Percentiles rank a stretch among this genome's conserved stretches.
phyloP scores from a whole-genome alignment of 805 yeast genomes.

The Suhomyces faveliae region DNA sequence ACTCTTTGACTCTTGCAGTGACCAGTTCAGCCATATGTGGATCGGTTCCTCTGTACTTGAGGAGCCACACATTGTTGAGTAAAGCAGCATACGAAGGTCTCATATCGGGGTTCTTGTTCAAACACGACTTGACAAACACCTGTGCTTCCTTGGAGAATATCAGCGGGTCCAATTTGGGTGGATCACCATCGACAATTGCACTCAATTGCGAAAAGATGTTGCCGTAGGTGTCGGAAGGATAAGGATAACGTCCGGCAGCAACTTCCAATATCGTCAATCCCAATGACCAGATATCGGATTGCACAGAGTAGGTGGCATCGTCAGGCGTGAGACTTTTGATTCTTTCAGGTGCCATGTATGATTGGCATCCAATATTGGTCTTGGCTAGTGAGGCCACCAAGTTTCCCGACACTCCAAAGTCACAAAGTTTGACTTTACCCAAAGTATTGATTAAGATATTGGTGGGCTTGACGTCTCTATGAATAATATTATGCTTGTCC shows the following conservation, averaged over 20 bases:
- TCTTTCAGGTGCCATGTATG: conserved; percentile 98
- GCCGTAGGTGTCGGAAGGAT: conserved; percentile 89
- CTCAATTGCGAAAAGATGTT: conserved; percentile 89
- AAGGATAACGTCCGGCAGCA: conserved; percentile 92
- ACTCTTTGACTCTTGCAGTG: conserved; percentile 16
- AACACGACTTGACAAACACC: conserved; percentile 72
- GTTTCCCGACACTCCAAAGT: conserved; percentile 95
- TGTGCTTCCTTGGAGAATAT: conserved; percentile 71
- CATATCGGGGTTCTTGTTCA: conserved; percentile 74
- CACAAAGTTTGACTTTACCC: conserved; percentile 92
- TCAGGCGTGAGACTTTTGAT: conserved; percentile 74
- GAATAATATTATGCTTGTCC: conserved; percentile 89
- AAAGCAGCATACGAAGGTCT: conserved; percentile 81
- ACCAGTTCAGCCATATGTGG: conserved; percentile 33
- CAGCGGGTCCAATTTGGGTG: conserved; percentile 23
- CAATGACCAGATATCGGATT: conserved; percentile 93
- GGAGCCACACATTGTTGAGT: conserved; percentile 82
- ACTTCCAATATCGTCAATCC: conserved; percentile 86
- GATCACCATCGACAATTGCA: conserved; percentile 68
- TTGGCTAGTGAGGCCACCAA: conserved; percentile 92
- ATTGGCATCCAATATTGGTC: conserved; percentile 96
- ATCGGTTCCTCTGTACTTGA: conserved; percentile 41
- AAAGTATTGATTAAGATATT: conserved; percentile 77
- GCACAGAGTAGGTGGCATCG: conserved; percentile 82
- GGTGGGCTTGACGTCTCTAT: conserved; percentile 96